Percentiles rank a stretch among this genome's conserved stretches.
Conservation (phyloP, 2,329 filamentous ascomycete species). For the Cercospora nicotianae region DNA sequence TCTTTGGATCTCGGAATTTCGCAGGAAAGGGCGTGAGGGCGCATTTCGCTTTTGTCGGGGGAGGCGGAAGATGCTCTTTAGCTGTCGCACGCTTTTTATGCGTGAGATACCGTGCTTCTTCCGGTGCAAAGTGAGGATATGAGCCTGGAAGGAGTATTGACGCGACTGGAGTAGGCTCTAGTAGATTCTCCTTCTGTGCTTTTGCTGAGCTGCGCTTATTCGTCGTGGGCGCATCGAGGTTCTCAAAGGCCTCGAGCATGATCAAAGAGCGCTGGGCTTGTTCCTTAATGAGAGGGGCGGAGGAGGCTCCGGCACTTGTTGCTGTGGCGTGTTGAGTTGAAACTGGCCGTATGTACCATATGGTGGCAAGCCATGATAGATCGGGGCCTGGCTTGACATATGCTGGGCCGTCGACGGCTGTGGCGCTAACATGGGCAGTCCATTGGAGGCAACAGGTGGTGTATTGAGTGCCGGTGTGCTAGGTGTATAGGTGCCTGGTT, state of each 20-base stretch:
- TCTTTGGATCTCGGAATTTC: slow-evolving; percentile 80
- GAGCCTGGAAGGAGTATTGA: slow-evolving; percentile 54
- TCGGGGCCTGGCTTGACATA: slow-evolving; percentile 8
- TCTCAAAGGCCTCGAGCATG: slow-evolving; percentile 38
- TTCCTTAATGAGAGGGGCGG: slow-evolving; percentile 34
- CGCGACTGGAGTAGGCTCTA: slow-evolving; percentile 58
- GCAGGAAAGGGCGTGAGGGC: slow-evolving; percentile 72
- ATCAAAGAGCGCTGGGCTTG: slow-evolving; percentile 38
- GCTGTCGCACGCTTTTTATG: slow-evolving; percentile 42
- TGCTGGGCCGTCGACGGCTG: slow-evolving; percentile 14
- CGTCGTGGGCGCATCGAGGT: slow-evolving; percentile 33
- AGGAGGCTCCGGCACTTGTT: slow-evolving; percentile 27
- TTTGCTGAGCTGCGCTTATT: slow-evolving; percentile 26
- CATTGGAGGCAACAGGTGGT: slow-evolving; percentile 7
- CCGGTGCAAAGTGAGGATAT: slow-evolving; percentile 54
- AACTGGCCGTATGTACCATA: slow-evolving; percentile 20
- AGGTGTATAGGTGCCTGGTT: slow-evolving; percentile 20
- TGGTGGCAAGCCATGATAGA: slow-evolving; percentile 27
- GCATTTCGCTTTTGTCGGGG: slow-evolving; percentile 56
- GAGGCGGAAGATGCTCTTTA: slow-evolving; percentile 40
- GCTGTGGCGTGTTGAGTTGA: slow-evolving; percentile 21
- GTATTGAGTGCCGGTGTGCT: slow-evolving; percentile 25
- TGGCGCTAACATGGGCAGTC: slow-evolving; percentile 15
- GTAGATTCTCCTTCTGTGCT: slow-evolving; percentile 31
- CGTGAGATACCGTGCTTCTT: slow-evolving; percentile 53